Base-by-base conservation (phyloP, 352 stramenopile genomes). In the Phytopythium litorale region DNA sequence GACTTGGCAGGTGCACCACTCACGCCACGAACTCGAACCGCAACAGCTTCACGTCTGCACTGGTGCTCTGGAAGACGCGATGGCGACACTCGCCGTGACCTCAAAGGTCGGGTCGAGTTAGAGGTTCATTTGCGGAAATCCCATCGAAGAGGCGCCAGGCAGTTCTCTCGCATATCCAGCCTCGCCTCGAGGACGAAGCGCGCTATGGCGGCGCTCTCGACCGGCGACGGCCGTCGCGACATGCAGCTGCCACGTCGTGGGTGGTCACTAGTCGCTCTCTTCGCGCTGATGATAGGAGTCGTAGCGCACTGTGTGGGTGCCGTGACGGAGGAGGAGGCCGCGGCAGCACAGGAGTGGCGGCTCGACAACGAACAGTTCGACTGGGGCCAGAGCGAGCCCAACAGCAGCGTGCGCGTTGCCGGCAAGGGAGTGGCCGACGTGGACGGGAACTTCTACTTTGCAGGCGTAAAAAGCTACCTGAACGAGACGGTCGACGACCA, bases 391-490 rank as follows among this genome's bases (percentile, higher is more conserved):
- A 18, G n/a, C 2, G 72, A 81, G 28, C 0, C 66, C 11, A 60
- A 66, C 32, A 70, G 60, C 6, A 63, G 72, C 45, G 69, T 89
- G n/a, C 62, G 56, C 3, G 78, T 91, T 30, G 42, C 65, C 0
- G 78, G 75, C 12, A 60, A 59, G 23, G 79, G 81, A 21, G 67
- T 66, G 6, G 52, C 68, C 12, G 79, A 91, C 49, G 30, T 7
- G 0, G 63, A 46, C 8, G 79, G 79, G 3, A 81, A 81, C 13
- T 49, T 88, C n/a, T 91, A 88, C 64, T 87, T 89, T 40, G 76
- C 71, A 13, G 81, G 81, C 40, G 76, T 67, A 25, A 87, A 84
- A 58, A 81, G 60, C 2, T 72, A 78, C 37, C 32, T 50, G 7
- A 33, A 58, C 5, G 60, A 68, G 15, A 60, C 70, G 21, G 56